Evolutionary conservation across 768 basidiomycete genomes (phyloP), one percentile per base, ranked within the genome.

Genomic region (Boletus rubropictus): DNA sequence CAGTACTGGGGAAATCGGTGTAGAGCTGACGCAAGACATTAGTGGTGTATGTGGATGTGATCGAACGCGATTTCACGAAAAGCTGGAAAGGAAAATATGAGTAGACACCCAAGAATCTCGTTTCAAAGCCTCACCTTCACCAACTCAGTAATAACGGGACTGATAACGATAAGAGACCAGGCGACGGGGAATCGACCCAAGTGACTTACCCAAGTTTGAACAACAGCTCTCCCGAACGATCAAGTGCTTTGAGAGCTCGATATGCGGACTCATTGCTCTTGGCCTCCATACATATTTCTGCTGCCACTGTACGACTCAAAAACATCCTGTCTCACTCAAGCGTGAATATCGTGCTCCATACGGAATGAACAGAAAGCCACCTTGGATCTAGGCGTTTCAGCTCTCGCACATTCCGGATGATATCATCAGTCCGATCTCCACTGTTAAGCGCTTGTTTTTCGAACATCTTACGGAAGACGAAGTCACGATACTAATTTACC

Each of bases 391-490:
- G 72, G 46, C 78, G 76, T 55, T 81, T 82, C 31, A 89, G 67
- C 57, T 86, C 85, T 55, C 79, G 77, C 27, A 88, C 83, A 58
- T 87, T 87, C 15, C 73, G 69, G 11, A 80, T 73, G 42, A 89
- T 84, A 42, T 86, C 84, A 31, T 80, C 76, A 11, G 76, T 69
- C 34, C 75, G 73, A 21, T 72, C 72, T 15, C 81, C 81, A 47
- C 72, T 74, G 18, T 75, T 67, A 6, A 68, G 62, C 32, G 67
- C 49, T 53, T 64, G 62, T 51, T 79, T 78, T 63, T 87, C 84
- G 53, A 89, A 89, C 79, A 89, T 88, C 63, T 87, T 87, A 39
- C 87, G 82, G 61, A 89, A 88, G n/a, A 89, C 81, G 56, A 88
- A 89, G 60, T 89, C 81, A 38, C 86, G 84, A 62, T 89, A 86